Evolutionary conservation across 371 early-diverging fungal species (phyloP).

Genomic region (Rhizopus arrhizus): DNA sequence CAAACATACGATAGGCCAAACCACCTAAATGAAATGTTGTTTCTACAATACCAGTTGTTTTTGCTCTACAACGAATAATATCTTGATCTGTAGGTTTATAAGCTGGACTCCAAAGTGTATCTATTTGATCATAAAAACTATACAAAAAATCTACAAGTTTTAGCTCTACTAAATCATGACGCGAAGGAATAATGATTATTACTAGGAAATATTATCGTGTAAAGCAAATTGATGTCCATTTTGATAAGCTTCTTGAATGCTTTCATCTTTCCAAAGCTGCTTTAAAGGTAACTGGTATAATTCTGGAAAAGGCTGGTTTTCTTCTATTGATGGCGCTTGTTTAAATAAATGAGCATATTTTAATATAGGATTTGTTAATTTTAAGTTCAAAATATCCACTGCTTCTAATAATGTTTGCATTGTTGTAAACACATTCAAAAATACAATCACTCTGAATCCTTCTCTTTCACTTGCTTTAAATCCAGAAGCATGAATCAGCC

Average conservation of each 20-base stretch:
- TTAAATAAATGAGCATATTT: constrained; percentile 39
- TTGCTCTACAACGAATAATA: constrained; percentile 80
- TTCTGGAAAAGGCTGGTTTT: constrained; percentile 66
- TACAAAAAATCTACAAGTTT: neutral
- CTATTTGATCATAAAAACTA: constrained; percentile 84
- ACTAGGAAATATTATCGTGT: constrained; percentile 81
- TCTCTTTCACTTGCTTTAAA: constrained; percentile 83
- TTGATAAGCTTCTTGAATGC: constrained; percentile 68
- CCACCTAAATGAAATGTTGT: constrained; percentile 81
- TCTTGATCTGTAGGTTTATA: constrained; percentile 91
- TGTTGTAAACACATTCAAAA: constrained; percentile 81
- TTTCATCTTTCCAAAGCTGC: constrained; percentile 72
- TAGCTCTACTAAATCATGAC: neutral
- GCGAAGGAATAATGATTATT: constrained; percentile 23
- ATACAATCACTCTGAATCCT: constrained; percentile 84
- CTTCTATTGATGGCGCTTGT: constrained; percentile 42
- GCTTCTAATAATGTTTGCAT: constrained; percentile 88
- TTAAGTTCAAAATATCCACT: constrained; percentile 64
- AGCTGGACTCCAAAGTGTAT: constrained; percentile 70
- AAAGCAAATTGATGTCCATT: constrained; percentile 79
- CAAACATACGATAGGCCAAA: constrained; percentile 85
- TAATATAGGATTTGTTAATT: constrained; percentile 62
- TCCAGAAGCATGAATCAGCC: constrained; percentile 90
- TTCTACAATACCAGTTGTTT: constrained; percentile 87
- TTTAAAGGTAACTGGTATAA: constrained; percentile 75